phyloP scores from a whole-genome alignment of 129 eudicot species.

The Flaveria trinervia region DNA sequence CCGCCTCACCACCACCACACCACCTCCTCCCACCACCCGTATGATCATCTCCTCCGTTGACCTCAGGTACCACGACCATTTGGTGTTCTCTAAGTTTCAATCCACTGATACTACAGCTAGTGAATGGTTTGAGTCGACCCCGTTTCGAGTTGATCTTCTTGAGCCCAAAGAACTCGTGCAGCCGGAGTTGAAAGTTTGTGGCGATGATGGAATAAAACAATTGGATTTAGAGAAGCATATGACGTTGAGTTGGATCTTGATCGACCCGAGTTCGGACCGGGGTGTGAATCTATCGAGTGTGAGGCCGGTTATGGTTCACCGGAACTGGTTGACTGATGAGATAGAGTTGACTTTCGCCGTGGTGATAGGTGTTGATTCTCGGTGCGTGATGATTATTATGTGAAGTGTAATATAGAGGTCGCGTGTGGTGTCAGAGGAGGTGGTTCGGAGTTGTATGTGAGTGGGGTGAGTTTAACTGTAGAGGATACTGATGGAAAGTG shows the following conservation, averaged over 20 bases:
- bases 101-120: slow-evolving; percentile 21
- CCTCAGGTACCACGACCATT: slow-evolving; percentile 6
- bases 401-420: slow-evolving; percentile 34
- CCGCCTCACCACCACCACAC: background rate
- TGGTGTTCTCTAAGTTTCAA: slow-evolving; percentile 31
- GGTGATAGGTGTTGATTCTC: background rate
- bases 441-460: slow-evolving; percentile 23
- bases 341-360: slow-evolving; percentile 37
- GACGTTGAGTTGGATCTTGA: slow-evolving; percentile 40
- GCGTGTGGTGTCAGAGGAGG: slow-evolving; percentile 36
- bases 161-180: slow-evolving; percentile 38
- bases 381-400: background rate
- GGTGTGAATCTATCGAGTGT: slow-evolving; percentile 33
- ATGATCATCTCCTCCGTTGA: slow-evolving; percentile 37
- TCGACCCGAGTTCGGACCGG: slow-evolving; percentile 36
- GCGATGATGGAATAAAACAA: slow-evolving; percentile 4
- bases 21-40: background rate
- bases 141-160: slow-evolving; percentile 39
- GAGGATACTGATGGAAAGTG: slow-evolving; percentile 32
- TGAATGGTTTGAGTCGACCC: slow-evolving; percentile 32
- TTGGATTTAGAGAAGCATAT: slow-evolving; percentile 9
- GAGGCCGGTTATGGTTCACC: slow-evolving; percentile 32
- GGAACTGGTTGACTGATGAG: slow-evolving; percentile 42
- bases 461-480: slow-evolving; percentile 27
- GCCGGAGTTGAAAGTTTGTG: slow-evolving; percentile 4